A percentile compares a stretch with the other conserved stretches of the same genome.
These are phyloP conservation scores for Solanum verrucosum DNA, from an alignment of 257 asterid genomes.

Conservation along the genomic window DNA sequence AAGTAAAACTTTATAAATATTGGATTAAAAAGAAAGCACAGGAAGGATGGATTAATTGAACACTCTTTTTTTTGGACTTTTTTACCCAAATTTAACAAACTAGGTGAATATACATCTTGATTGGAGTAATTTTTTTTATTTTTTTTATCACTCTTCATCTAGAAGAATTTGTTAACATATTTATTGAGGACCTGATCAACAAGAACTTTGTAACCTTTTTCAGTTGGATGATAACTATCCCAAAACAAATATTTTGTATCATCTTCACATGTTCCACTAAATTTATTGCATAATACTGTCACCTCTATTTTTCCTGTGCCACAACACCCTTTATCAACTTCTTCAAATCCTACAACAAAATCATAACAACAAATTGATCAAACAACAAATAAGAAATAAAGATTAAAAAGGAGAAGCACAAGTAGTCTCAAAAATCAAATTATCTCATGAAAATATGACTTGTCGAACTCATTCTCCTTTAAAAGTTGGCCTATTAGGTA, in stretches of 20 bases:
- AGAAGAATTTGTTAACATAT: background rate
- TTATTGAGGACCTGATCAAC: background rate
- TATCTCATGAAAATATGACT: background rate
- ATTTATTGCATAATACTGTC: conserved; percentile 14
- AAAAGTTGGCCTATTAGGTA: background rate
- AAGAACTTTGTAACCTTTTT: conserved; percentile 20
- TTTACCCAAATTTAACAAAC: background rate
- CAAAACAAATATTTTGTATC: conserved; percentile 21
- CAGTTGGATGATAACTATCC: conserved; percentile 40
- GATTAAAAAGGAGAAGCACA: background rate
- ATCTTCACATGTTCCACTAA: conserved; percentile 16
- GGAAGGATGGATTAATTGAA: background rate
- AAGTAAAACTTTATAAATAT: background rate
- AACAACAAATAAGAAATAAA: background rate
- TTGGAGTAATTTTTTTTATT: too few relatives aligned
- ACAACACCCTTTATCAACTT: conserved; percentile 30
- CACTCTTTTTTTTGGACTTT: background rate
- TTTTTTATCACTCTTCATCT: background rate
- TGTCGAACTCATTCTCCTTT: background rate
- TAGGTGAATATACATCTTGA: background rate
- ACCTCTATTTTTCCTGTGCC: conserved; percentile 27
- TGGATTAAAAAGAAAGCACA: background rate
- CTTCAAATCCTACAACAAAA: conserved; percentile 20
- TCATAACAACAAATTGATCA: background rate
- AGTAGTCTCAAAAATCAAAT: background rate